These are phyloP conservation scores for Fusarium lateritium DNA, from an alignment of 2,329 filamentous ascomycete species.

Conservation along the genomic window DNA sequence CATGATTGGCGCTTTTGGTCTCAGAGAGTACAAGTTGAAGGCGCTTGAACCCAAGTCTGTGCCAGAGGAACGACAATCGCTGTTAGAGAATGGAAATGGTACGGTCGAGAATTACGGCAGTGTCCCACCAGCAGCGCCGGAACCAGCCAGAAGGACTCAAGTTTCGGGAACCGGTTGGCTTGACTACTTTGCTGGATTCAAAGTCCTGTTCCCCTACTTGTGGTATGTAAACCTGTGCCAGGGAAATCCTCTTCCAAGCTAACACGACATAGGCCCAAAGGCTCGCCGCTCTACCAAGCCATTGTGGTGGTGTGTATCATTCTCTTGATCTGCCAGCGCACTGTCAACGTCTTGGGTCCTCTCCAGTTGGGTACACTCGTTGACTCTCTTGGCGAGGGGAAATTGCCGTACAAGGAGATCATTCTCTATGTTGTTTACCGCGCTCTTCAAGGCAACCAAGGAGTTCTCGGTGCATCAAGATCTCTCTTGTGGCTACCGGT, in stretches of 20 bases:
- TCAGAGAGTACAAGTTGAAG: slow-evolving; percentile 53
- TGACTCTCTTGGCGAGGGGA: slow-evolving; percentile 57
- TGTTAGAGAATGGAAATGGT: slow-evolving; percentile 58
- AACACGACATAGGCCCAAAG: slow-evolving; percentile 56
- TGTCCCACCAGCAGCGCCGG: slow-evolving; percentile 21
- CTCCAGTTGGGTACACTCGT: slow-evolving; percentile 60
- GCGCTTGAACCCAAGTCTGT: slow-evolving; percentile 48
- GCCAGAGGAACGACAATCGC: slow-evolving; percentile 56
- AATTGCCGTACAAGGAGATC: slow-evolving; percentile 60
- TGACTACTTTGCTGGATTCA: slow-evolving; percentile 63
- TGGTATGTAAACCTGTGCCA: slow-evolving; percentile 50
- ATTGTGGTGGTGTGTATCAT: slow-evolving; percentile 59
- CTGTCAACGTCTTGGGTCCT: slow-evolving; percentile 61
- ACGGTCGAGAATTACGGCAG: slow-evolving; percentile 50
- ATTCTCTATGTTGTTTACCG: slow-evolving; percentile 61
- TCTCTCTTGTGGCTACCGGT: slow-evolving; percentile 65
- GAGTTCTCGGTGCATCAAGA: slow-evolving; percentile 59
- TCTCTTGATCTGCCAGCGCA: slow-evolving; percentile 59
- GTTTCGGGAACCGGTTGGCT: slow-evolving; percentile 59
- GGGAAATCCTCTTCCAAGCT: slow-evolving; percentile 4
- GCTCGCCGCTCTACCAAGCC: slow-evolving; percentile 58
- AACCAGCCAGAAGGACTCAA: slow-evolving; percentile 48
- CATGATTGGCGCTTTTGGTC: slow-evolving; percentile 53
- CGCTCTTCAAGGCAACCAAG: slow-evolving; percentile 62
- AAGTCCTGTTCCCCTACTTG: slow-evolving; percentile 62